Evolutionary conservation across 2,329 filamentous ascomycete genomes (phyloP), one percentile per base, ranked within the genome.

Genomic region (Cercospora zeina): DNA sequence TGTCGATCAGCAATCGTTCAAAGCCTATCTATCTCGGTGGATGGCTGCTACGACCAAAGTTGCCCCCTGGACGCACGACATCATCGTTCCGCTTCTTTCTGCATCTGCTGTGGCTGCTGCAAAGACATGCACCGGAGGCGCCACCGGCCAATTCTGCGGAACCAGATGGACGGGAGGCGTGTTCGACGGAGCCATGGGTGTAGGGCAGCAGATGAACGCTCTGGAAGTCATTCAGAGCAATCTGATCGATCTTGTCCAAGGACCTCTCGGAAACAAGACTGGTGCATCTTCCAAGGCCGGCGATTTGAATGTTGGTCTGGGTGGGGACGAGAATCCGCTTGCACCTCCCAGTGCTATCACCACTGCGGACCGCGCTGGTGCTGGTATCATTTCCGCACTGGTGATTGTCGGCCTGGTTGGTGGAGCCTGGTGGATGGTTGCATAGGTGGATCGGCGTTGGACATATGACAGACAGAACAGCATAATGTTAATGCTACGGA

Each of bases 181-280:
- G 1, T 79, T 77, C 66, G 83, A 85, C 68, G 77, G 79, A 3
- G 74, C 73, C 1, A 71, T 72, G 10, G 83, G 84, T 7, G 82
- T 84, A 1, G 83, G 83, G 2, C 80, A 85, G 71, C 80, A 85
- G 73, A 84, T 86, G 82, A 80, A 78, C 54, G 83, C 82, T 0
- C 75, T 87, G 6, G 82, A 81, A 53, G 78, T 81, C 53, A 79
- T 86, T 56, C 73, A 78, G 60, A 78, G 77, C 36, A 73, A 79
- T 54, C 72, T 76, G 27, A 76, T 81, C 9, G 66, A 74, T 11
- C 62, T 69, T 8, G 74, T 78, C 0, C 65, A 70, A 4, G 75
- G 77, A 7, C 74, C 78, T 13, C 75, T 85, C 2, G 81, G 79
- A 11, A 79, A 81, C 61, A 68, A 70, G 0, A 83, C 79, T 13